Evolutionary conservation across 306 rosid species (phyloP), one percentile per base, ranked within the genome.

Genomic region (Acmispon strigosus): DNA sequence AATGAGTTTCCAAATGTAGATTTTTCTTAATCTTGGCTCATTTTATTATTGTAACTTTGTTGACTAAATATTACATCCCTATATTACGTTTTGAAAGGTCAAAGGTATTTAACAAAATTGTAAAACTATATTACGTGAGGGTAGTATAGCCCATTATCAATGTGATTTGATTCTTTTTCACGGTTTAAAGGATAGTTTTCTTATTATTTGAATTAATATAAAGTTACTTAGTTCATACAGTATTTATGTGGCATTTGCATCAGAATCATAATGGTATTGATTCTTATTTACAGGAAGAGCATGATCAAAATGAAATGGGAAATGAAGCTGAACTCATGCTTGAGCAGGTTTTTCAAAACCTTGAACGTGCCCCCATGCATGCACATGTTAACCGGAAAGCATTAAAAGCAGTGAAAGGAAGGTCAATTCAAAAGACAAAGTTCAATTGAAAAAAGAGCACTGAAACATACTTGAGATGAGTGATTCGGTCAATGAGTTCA

Each of bases 311-410:
- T 11, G 78, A 7, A 32, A 73, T 65, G 39, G 88, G 65, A 62
- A 67, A 81, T 56, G 96, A 85, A 6, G 70, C 82, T 15, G 86
- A 87, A 74, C 88, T 90, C 8, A 51, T 13, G 43, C 43, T 39
- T 39, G 43, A 39, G 1, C 82, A 93, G 82, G 73, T 88, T 88
- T 69, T 87, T 93, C 83, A 93, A 43, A 47, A 93, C 97, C 80
- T 90, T 93, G 71, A 88, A 93, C 6, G 94, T 39, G 43, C 43
- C 43, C 0, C 43, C 43, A 39, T 39, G 43, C 43, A 11, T 39
- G 11, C 43, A 39, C 11, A 39, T 0, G 2, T 39, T 1, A 11
- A 39, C n/a, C 2, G 43, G 2, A 43, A 43, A 43, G 14, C 48
- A 43, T 43, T 43, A 11, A 43, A 43, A 43, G 12, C 48, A 43